Base-by-base conservation (phyloP, 352 stramenopile genomes). In the Phytophthora cajani region DNA sequence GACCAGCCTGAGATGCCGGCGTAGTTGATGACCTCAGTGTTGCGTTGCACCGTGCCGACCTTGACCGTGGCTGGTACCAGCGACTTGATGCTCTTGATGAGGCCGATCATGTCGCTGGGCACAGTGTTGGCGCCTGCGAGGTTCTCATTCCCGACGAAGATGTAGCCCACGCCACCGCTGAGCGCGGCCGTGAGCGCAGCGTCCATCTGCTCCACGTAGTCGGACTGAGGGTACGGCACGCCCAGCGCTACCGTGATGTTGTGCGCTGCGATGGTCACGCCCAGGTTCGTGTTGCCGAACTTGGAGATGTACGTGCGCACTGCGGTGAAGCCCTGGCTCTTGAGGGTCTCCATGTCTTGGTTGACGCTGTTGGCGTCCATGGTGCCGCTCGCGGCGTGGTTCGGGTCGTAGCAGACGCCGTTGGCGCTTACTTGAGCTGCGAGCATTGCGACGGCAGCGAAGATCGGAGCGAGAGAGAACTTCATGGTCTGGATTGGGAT, bases 61-160 rank as follows among this genome's bases (percentile, higher is more conserved):
- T 85, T 84, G 32, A 93, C 84, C 30, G 67, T 69, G 8, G 58
- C 40, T 1, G 77, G 75, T 5, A 87, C 75, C n/a, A 71, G 57
- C 0, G 53, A 27, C 71, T 89, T 89, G 67, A 89, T 77, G 1
- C 44, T 47, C 17, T 67, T 65, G 40, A 92, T 89, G 30, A 75
- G 46, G 3, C 40, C 21, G 62, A 78, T 74, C 67, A 88, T 79
- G 0, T 75, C 71, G 2, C 21, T 7, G 0, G 80, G 78, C 17
- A 88, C 80, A 1, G 8, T 64, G 27, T 8, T 50, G 10, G 63
- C 42, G 30, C 40, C 50, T 3, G 64, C 77, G 46, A 89, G 67
- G 58, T 92, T 90, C 55, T 92, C 84, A 51, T 92, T 90, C 14
- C 84, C 84, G 42, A 90, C 71, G 27, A 92, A 86, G 56, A 92